Conservation (phyloP, 768 basidiomycete genomes). For the Termitomyces sp. region DNA sequence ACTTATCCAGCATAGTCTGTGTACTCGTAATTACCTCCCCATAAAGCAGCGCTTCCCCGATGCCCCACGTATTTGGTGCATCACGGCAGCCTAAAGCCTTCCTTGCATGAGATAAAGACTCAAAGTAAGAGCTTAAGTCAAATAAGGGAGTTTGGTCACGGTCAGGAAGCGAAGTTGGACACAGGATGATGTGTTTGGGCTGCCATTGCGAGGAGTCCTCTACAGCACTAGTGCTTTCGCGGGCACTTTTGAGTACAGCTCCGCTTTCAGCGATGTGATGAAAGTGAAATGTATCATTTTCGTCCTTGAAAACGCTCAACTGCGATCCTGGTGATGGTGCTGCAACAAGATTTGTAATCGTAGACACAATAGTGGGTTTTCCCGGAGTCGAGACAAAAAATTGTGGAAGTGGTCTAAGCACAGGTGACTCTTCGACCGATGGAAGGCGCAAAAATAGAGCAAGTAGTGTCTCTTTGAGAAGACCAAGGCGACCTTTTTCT, state of each 20-base stretch:
- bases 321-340: slow-evolving; percentile 22
- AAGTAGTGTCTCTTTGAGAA: slow-evolving; percentile 27
- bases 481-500: slow-evolving; percentile 18
- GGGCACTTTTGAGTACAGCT: slow-evolving; percentile 23
- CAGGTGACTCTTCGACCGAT: slow-evolving; percentile 22
- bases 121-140: slow-evolving; percentile 57
- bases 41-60: slow-evolving; percentile 80
- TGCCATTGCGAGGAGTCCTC: slow-evolving; percentile 31
- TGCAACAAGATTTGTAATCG: slow-evolving; percentile 31
- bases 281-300: slow-evolving; percentile 67
- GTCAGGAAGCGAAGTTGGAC: slow-evolving; percentile 43
- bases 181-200: slow-evolving; percentile 51
- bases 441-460: slow-evolving; percentile 37
- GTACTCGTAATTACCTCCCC: slow-evolving; percentile 91
- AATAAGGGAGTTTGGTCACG: slow-evolving; percentile 65
- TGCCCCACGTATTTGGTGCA: slow-evolving; percentile 34
- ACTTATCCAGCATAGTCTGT: slow-evolving; percentile 93
- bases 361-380: slow-evolving; percentile 33
- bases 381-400: slow-evolving; percentile 45
- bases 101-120: slow-evolving; percentile 34
- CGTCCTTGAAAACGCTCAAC: slow-evolving; percentile 46
- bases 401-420: slow-evolving; percentile 49
- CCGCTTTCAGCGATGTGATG: slow-evolving; percentile 30
- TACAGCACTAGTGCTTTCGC: slow-evolving; percentile 14
- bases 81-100: slow-evolving; percentile 18